Conservation (phyloP, 768 basidiomycete species). For the Kwoniella sp. region DNA sequence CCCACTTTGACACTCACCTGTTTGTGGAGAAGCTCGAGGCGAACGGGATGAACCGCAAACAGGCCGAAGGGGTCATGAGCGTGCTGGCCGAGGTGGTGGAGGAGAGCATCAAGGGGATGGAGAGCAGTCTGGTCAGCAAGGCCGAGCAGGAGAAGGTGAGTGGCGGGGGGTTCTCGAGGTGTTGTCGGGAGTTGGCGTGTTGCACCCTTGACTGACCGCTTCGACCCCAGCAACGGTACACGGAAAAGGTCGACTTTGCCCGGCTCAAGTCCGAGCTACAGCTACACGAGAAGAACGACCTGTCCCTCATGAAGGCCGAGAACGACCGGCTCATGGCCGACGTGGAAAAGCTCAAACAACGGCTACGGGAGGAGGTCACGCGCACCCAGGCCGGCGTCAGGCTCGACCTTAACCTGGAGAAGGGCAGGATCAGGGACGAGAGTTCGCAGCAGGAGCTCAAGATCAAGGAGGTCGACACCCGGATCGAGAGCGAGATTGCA, state of each 20-base stretch:
- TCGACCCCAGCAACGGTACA: conserved; percentile 45
- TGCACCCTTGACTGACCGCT: background rate
- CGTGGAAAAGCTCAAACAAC: conserved; percentile 90
- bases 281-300: conserved; percentile 93
- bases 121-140: conserved; percentile 90
- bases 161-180: conserved; percentile 2
- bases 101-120: conserved; percentile 94
- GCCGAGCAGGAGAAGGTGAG: conserved; percentile 91
- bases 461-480: conserved; percentile 94
- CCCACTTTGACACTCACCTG: conserved; percentile 92
- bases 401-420: conserved; percentile 91
- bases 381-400: conserved; percentile 89
- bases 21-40: conserved; percentile 86
- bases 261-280: conserved; percentile 94
- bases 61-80: conserved; percentile 95
- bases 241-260: conserved; percentile 77
- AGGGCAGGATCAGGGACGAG: conserved; percentile 85
- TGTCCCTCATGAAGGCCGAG: conserved; percentile 90
- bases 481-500: conserved; percentile 94
- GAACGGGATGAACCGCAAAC: conserved; percentile 80
- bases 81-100: conserved; percentile 96
- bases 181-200: background rate
- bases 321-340: conserved; percentile 87
- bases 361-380: conserved; percentile 83
- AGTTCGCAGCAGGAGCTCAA: conserved; percentile 84